Percentiles rank a stretch among this genome's conserved stretches.
phyloP scores from a whole-genome alignment of 306 rosid genomes.

The Castanopsis chinensis region DNA sequence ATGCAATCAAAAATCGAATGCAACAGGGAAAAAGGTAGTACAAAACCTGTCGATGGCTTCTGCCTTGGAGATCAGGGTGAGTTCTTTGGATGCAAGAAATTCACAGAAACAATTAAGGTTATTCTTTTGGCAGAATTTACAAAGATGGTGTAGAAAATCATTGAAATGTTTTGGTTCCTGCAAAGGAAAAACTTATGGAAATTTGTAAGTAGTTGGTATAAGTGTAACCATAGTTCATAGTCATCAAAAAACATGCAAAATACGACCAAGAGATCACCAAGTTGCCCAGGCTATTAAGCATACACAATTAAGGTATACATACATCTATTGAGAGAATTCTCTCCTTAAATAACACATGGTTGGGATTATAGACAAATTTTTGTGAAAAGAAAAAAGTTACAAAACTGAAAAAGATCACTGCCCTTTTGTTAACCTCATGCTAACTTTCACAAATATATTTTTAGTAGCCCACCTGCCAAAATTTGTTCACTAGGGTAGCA shows the following conservation, averaged over 20 bases:
- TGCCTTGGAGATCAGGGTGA: slow-evolving; percentile 66
- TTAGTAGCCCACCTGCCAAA: neutral
- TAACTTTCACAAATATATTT: neutral
- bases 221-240: neutral
- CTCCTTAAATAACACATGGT: neutral
- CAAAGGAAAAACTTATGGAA: neutral
- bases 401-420: neutral
- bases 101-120: slow-evolving; percentile 51
- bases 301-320: neutral
- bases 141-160: slow-evolving; percentile 55
- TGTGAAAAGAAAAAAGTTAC: neutral
- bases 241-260: neutral
- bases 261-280: neutral
- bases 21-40: slow-evolving; percentile 5
- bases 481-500: neutral
- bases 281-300: slow-evolving; percentile 10
- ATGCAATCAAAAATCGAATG: slow-evolving; percentile 4
- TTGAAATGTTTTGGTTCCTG: slow-evolving; percentile 95
- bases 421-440: neutral
- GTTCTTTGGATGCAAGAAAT: slow-evolving; percentile 53
- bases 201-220: neutral
- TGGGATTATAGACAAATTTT: neutral
- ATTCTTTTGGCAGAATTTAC: slow-evolving; percentile 57
- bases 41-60: slow-evolving; percentile 84
- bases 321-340: neutral